Percentiles rank a stretch among this genome's conserved stretches.
Conservation (phyloP, 495 filamentous ascomycete genomes). For the Thermochaetoides thermophila region DNA sequence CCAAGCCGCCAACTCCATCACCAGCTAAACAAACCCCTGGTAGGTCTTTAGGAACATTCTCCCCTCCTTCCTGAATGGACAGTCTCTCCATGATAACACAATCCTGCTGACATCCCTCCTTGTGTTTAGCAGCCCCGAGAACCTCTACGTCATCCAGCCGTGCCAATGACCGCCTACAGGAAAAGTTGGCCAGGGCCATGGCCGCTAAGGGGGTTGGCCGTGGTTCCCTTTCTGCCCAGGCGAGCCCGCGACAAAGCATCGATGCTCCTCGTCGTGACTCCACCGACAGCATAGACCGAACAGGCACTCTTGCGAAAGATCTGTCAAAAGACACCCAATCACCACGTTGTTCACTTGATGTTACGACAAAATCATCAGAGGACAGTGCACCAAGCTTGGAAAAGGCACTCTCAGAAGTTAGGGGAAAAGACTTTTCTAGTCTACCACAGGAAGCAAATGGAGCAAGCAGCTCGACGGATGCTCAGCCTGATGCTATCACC, state of each 20-base stretch:
- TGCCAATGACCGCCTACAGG: constrained; percentile 67
- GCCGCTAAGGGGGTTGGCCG: constrained; percentile 27
- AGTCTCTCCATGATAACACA: neutral
- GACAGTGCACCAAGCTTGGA: neutral
- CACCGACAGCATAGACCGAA: constrained; percentile 12
- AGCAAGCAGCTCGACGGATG: constrained; percentile 1
- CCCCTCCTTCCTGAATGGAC: too few relatives aligned
- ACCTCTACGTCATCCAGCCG: constrained; percentile 42
- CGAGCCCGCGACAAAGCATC: constrained; percentile 21
- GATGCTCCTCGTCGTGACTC: constrained; percentile 17
- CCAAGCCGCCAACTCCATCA: constrained; percentile 14
- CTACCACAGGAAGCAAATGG: constrained; percentile 1
- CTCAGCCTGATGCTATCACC: neutral
- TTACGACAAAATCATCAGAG: constrained; percentile 9
- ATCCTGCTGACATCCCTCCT: constrained; percentile 8
- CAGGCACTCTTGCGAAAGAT: constrained; percentile 9
- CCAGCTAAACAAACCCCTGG: constrained; percentile 17
- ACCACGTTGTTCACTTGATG: constrained; percentile 11
- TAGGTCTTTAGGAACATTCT: constrained; percentile 4
- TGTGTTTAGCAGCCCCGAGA: constrained; percentile 25
- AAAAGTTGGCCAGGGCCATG: constrained; percentile 56
- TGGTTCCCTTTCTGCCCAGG: constrained; percentile 12
- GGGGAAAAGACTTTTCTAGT: neutral
- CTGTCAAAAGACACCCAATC: constrained; percentile 4
- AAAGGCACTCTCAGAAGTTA: neutral